phyloP scores from a whole-genome alignment of 306 rosid species.

The Vigna trinervia region DNA sequence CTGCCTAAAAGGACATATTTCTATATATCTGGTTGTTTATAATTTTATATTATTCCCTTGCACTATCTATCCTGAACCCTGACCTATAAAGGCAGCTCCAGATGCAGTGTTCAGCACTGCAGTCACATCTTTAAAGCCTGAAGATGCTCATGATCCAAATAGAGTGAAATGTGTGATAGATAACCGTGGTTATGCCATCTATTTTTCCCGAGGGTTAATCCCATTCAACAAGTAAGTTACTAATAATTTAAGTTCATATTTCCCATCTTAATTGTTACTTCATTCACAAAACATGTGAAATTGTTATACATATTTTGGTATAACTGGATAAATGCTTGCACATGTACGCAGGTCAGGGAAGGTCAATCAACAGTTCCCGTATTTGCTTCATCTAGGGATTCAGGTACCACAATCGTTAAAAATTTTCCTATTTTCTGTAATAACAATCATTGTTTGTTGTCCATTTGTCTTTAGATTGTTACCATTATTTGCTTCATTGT shows the following conservation, averaged over 20 bases:
- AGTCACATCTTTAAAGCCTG: constrained; percentile 83
- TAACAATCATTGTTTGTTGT: background rate
- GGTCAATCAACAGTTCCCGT: constrained; percentile 71
- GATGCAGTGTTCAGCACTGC: constrained; percentile 99
- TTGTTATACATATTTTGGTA: constrained; percentile 7
- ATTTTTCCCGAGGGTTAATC: constrained; percentile 92
- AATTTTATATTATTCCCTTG: constrained; percentile 32
- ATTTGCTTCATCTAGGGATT: constrained; percentile 57
- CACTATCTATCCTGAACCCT: background rate
- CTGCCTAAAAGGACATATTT: constrained; percentile 18
- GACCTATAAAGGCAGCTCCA: constrained; percentile 75
- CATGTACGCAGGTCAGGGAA: constrained; percentile 69
- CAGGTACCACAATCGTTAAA: constrained; percentile 43
- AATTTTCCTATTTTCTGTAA: background rate
- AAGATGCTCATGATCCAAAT: constrained; percentile 87
- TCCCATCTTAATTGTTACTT: background rate
- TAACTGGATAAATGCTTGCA: constrained; percentile 39
- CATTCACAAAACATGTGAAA: constrained; percentile 19
- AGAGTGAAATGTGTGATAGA: constrained; percentile 92
- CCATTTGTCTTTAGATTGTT: background rate
- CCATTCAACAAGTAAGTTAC: constrained; percentile 88
- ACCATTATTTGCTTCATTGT: constrained; percentile 21
- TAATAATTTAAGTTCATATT: constrained; percentile 1
- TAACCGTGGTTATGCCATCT: constrained; percentile 82
- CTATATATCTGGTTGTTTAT: background rate